Evolutionary conservation across 208 protist genomes (phyloP).

Genomic region (Blechomonas ayalai): DNA sequence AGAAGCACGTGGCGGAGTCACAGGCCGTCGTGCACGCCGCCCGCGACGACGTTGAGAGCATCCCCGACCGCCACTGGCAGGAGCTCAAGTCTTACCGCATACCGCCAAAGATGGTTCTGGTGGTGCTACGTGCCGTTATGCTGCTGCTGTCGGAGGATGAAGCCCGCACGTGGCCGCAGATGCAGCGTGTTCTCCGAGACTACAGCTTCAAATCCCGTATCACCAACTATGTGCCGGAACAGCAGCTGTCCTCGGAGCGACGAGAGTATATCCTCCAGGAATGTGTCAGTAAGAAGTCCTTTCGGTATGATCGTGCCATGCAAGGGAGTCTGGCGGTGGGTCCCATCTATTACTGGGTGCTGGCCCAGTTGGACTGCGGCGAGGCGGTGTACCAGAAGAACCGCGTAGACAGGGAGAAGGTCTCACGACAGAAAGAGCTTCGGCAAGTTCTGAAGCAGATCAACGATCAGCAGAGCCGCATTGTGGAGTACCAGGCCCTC

Average conservation of each 20-base stretch:
- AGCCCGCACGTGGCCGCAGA: constrained; percentile 67
- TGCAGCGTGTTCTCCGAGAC: constrained; percentile 74
- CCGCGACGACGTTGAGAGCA: constrained; percentile 65
- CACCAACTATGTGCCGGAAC: constrained; percentile 51
- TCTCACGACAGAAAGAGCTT: constrained; percentile 47
- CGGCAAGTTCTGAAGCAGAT: constrained; percentile 66
- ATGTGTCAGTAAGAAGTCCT: constrained; percentile 78
- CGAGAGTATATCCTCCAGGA: constrained; percentile 81
- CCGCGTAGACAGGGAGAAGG: constrained; percentile 39
- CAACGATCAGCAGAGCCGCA: constrained; percentile 56
- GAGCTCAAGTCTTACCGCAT: constrained; percentile 85
- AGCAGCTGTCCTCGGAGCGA: constrained; percentile 66
- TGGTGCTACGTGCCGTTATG: constrained; percentile 83
- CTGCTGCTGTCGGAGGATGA: constrained; percentile 75
- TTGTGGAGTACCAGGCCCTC: constrained; percentile 63
- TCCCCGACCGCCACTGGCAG: constrained; percentile 71
- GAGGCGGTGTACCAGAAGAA: constrained; percentile 61
- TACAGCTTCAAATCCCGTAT: constrained; percentile 68
- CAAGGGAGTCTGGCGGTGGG: constrained; percentile 69
- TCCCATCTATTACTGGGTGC: constrained; percentile 87
- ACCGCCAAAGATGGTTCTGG: constrained; percentile 70
- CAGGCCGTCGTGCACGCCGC: constrained; percentile 45
- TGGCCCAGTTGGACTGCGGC: constrained; percentile 73
- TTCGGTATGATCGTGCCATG: constrained; percentile 72
- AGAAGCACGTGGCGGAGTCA: constrained; percentile 60